A percentile compares a stretch with the other conserved stretches of the same genome.
phyloP scores from a whole-genome alignment of 257 asterid species.

The Penstemon davidsonii region DNA sequence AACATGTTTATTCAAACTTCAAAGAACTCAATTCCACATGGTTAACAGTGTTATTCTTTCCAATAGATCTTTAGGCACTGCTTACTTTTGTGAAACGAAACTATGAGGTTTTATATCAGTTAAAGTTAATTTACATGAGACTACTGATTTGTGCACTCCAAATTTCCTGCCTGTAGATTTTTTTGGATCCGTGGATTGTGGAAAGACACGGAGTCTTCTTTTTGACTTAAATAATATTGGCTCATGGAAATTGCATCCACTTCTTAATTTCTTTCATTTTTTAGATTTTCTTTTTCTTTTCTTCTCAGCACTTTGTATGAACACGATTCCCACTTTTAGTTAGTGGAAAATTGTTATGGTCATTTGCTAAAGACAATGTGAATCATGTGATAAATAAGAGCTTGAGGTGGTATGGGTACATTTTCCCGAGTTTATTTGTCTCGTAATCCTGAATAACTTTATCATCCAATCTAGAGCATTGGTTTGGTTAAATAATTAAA shows the following conservation, averaged over 20 bases:
- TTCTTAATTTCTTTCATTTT: slow-evolving; percentile 8
- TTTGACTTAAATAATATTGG: background rate
- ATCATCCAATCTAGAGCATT: background rate
- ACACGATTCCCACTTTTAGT: background rate
- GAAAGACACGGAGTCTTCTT: background rate
- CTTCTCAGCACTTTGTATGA: background rate
- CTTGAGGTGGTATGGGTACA: background rate
- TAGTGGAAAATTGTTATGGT: slow-evolving; percentile 3
- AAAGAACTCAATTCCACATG: background rate
- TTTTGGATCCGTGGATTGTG: background rate
- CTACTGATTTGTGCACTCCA: background rate
- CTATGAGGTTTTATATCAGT: background rate
- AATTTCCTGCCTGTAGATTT: background rate
- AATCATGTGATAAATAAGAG: background rate
- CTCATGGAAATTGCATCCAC: background rate
- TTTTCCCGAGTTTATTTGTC: background rate
- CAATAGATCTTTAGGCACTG: background rate
- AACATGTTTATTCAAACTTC: background rate
- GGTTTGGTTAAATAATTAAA: background rate
- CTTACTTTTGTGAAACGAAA: background rate
- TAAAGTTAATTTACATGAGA: background rate
- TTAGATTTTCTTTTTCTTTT: background rate
- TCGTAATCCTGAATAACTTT: background rate
- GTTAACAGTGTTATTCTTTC: background rate
- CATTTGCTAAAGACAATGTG: background rate